Evolutionary conservation across 768 basidiomycete species (phyloP), one percentile per base, ranked within the genome.

Genomic region (Cyclocybe cylindracea): DNA sequence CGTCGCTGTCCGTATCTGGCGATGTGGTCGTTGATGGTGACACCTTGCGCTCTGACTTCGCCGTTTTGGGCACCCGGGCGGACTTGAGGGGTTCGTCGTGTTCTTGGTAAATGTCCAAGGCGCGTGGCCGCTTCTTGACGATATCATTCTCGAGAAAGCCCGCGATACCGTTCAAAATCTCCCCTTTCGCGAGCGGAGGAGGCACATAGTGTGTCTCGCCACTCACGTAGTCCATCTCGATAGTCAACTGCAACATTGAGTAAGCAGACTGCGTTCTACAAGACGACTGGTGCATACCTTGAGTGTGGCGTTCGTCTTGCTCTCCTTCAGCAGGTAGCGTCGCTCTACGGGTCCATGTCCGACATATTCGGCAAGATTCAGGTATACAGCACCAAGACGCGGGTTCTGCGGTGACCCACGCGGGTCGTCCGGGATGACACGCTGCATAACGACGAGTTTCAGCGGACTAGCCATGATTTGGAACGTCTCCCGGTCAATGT

Each of bases 361-460:
- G 10, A 83, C 85, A 58, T 90, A 92, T 61, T 91, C 85, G 0
- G 90, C 84, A 1, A 92, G 75, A 61, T 92, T 86, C 51, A 92
- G 75, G 57, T 80, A 76, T 6, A 91, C 75, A 5, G 75, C 75
- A 2, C 89, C 90, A 2, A 90, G 73, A 6, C 81, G 78, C 2
- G 83, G 82, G 48, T 85, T 82, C 11, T 74, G 74, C 2, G 84
- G 80, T 6, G 78, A 69, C 46, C 79, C 62, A n/a, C 58, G 45
- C 19, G 79, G 76, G 57, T 86, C 87, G 39, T 79, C 78, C 1
- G 73, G 71, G 37, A 80, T 71, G 32, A 85, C 78, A n/a, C 80
- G 79, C 56, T 88, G 74, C 56, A 85, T 77, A 33, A 90, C 78
- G 19, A 82, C 75, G 3, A 92, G 73, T 66, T 86, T 89, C 52